phyloP scores from a whole-genome alignment of 208 protist genomes.

The Acanthamoeba sp. region DNA sequence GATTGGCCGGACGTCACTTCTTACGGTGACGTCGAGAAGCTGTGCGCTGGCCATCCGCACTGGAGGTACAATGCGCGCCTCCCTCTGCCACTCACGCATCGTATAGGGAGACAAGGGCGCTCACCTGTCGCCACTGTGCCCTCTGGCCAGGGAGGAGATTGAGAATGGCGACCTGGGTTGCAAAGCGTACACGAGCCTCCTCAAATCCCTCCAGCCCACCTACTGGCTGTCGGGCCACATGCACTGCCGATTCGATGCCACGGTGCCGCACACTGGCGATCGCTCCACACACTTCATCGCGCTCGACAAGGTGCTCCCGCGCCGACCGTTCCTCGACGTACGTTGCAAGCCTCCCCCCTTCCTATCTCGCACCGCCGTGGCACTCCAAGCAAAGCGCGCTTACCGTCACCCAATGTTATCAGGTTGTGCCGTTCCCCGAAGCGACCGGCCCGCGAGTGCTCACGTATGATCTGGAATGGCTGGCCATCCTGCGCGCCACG shows the following conservation, averaged over 20 bases:
- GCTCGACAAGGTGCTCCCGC: conserved; percentile 13
- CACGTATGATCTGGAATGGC: conserved; percentile 89
- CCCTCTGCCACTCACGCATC: background rate
- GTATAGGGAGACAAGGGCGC: background rate
- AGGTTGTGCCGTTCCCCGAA: conserved; percentile 34
- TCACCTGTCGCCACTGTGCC: background rate
- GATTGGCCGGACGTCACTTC: conserved; percentile 51
- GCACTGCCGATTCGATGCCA: conserved; percentile 61
- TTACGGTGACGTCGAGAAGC: conserved; percentile 40
- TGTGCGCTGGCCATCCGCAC: conserved; percentile 11
- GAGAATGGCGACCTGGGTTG: conserved; percentile 40
- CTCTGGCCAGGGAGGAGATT: background rate
- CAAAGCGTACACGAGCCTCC: background rate
- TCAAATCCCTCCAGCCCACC: conserved; percentile 40
- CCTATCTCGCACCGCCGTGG: too few species aligned
- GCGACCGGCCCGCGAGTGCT: conserved; percentile 47
- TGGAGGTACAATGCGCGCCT: background rate
- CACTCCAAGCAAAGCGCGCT: too few species aligned
- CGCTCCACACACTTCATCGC: background rate
- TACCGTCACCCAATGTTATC: too few species aligned
- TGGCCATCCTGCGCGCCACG: conserved; percentile 81
- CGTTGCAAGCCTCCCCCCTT: too few species aligned
- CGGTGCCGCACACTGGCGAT: background rate
- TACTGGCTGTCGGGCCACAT: conserved; percentile 71
- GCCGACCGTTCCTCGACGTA: conserved; percentile 15